Base-by-base conservation (phyloP, 2,329 filamentous ascomycete genomes). In the Fusarium sp. region DNA sequence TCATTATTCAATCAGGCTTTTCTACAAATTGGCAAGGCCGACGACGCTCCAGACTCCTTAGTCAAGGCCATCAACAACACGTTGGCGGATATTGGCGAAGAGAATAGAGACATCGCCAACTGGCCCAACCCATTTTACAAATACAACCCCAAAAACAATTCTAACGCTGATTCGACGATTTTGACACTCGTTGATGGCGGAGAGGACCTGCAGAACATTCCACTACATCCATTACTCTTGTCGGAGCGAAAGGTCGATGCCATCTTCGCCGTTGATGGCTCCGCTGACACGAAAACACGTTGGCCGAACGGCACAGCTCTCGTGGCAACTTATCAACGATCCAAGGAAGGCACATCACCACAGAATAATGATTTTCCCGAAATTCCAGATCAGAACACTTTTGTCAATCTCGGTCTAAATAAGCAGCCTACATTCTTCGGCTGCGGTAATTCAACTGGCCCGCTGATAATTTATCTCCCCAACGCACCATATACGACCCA, bases 1-100 rank as follows among this genome's bases (percentile, higher is more conserved):
- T 91, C 92, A 1, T 85, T 97, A 3, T 97, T 97, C 85, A 97
- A 97, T 81, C 84, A 90, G 74, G 87, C 92, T 74, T 81, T 97
- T 20, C 83, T 94, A 5, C 81, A 88, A 13, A 83, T 95, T 58
- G 78, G 76, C 22, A 55, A 65, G 4, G 52, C 25, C 6, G 43
- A 55, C 1, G 24, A 32, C 18, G 55, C 86, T 3, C 85, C 84
- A 3, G 77, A 82, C 1, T 79, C 85, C 34, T 79, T 93, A 40
- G 83, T 85, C 53, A 74, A 82, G 8, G 84, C 86, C 22, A 73
- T 92, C 16, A 76, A 79, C 5, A 71, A 79, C 22, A 77, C 94
- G 10, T 82, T 94, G 5, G 63, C 76, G 0, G 72, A 79, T 4
- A 70, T 97, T 20, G 89, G 88, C 34, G 58, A 85, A 1, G 82